Percentiles rank a stretch among this genome's conserved stretches.
Evolutionary conservation across 2,329 filamentous ascomycete genomes (phyloP).

Genomic region (Dendrostoma leiphaemia): DNA sequence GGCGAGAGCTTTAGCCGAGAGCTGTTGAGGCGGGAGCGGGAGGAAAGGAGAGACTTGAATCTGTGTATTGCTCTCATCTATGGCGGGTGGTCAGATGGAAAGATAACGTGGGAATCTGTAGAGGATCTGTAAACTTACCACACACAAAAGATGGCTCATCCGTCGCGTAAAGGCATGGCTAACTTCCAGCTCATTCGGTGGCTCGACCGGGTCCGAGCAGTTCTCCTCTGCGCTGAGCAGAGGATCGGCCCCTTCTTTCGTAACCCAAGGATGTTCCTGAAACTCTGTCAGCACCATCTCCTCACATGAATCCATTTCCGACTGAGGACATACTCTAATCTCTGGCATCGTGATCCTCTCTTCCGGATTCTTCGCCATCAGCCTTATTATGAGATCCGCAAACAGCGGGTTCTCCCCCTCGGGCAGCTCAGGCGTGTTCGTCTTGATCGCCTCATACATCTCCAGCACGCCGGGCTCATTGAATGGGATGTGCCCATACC

Average conservation of each 20-base stretch:
- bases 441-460: constrained; percentile 84
- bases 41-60: constrained; percentile 71
- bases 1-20: constrained; percentile 28
- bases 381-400: constrained; percentile 66
- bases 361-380: constrained; percentile 82
- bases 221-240: constrained; percentile 84
- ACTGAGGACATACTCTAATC: constrained; percentile 66
- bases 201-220: constrained; percentile 73
- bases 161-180: constrained; percentile 87
- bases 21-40: constrained; percentile 15
- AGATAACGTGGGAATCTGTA: not conserved
- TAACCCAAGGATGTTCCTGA: constrained; percentile 92
- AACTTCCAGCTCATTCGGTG: constrained; percentile 86
- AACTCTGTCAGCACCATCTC: constrained; percentile 20
- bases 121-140: constrained; percentile 58
- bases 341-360: constrained; percentile 82
- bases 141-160: constrained; percentile 80
- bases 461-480: constrained; percentile 76
- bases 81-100: not conserved
- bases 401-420: constrained; percentile 66
- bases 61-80: constrained; percentile 82
- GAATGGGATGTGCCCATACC: constrained; percentile 87
- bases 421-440: constrained; percentile 62
- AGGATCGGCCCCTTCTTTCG: constrained; percentile 71
- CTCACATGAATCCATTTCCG: not conserved